Conservation (phyloP, 1,284 basidiomycete genomes). For the Ceraceosorus bombacis region DNA sequence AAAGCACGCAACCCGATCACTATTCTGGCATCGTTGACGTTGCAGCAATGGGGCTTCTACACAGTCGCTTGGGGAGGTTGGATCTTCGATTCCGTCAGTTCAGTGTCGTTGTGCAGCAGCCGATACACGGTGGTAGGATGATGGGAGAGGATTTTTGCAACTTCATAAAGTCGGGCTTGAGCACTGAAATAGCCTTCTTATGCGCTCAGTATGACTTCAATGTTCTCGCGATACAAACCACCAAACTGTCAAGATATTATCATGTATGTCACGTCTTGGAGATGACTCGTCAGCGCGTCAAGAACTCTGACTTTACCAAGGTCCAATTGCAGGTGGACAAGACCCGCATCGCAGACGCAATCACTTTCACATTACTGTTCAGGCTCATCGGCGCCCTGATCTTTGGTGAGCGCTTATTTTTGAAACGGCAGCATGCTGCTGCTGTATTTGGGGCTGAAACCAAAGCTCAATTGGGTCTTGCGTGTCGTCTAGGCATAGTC, state of each 20-base stretch:
- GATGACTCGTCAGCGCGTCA: no score
- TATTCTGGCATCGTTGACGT: background rate
- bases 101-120: no score
- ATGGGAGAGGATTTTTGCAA: no score
- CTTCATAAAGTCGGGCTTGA: no score
- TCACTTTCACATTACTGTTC: conserved; percentile 28
- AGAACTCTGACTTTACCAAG: background rate
- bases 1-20: background rate
- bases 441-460: no score
- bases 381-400: conserved; percentile 30
- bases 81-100: background rate
- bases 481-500: background rate
- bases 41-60: background rate
- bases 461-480: no score
- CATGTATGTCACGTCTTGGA: no score
- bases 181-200: conserved; percentile 13
- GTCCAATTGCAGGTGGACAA: conserved; percentile 17
- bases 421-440: no score
- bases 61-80: background rate
- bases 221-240: conserved; percentile 25
- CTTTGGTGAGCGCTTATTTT: conserved; percentile 18
- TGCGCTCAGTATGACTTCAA: conserved; percentile 32
- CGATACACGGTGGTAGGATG: no score
- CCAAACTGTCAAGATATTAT: conserved; percentile 14
- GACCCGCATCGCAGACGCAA: conserved; percentile 23